These are phyloP conservation scores for Leptomonas pyrrhocoris DNA, from an alignment of 208 protist species.

Conservation along the genomic window DNA sequence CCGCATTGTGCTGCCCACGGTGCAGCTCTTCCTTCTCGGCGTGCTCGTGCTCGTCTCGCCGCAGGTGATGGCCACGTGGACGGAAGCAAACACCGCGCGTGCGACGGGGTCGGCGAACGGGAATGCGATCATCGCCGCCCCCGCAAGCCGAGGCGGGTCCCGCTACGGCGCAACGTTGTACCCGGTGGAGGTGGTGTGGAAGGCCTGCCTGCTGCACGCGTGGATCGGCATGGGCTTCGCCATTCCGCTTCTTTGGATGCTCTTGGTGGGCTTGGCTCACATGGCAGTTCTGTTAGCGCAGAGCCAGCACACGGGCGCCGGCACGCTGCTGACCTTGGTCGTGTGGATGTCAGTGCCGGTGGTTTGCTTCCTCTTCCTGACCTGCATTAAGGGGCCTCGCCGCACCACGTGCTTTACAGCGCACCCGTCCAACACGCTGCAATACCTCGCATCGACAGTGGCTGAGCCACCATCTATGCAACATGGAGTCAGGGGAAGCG, in stretches of 20 bases:
- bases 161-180: constrained; percentile 46
- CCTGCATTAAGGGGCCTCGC: constrained; percentile 17
- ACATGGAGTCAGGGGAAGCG: too few relatives aligned
- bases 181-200: constrained; percentile 64
- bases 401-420: neutral
- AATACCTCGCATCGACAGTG: too few relatives aligned
- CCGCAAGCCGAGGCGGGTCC: neutral
- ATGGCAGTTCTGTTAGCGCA: constrained; percentile 61
- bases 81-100: constrained; percentile 1
- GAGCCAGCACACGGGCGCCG: constrained; percentile 36
- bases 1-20: constrained; percentile 32
- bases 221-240: constrained; percentile 66
- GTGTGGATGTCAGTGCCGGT: constrained; percentile 64
- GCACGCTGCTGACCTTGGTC: constrained; percentile 51
- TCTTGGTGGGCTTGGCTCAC: constrained; percentile 68
- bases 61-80: constrained; percentile 59
- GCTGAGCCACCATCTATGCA: too few relatives aligned
- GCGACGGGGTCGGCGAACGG: neutral
- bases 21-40: constrained; percentile 73
- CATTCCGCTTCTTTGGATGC: constrained; percentile 41
- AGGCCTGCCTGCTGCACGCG: constrained; percentile 65
- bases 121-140: constrained; percentile 19
- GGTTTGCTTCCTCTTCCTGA: constrained; percentile 29
- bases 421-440: too few relatives aligned
- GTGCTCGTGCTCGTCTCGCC: constrained; percentile 71